Evolutionary conservation across 805 yeast genomes (phyloP), one percentile per base, ranked within the genome.

Genomic region (Suhomyces tanzawaensis): DNA sequence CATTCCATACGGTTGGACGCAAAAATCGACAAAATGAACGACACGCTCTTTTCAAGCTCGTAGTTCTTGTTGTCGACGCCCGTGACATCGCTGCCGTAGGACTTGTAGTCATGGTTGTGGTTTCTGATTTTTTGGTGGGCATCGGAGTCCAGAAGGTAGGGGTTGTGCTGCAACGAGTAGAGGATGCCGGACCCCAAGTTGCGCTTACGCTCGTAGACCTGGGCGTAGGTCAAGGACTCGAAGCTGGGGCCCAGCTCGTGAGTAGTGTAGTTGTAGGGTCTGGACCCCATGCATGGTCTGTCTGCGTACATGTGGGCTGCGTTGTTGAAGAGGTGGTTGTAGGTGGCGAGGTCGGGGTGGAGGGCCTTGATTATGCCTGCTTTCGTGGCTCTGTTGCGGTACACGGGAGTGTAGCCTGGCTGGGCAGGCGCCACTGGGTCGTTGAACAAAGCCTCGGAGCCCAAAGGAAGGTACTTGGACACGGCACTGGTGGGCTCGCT

Each of bases 131-230:
- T 53, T 45, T 44, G 14, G 55, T 68, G 57, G 39, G 59, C 38
- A 43, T 57, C 55, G 44, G 41, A 46, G 36, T 46, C 31, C 9
- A 32, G 34, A n/a, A 41, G 40, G 35, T 41, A 58, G 3, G 57
- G 57, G 28, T 55, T 54, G 28, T 49, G 46, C 21, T 37, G 45
- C 22, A 78, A 75, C 24, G 37, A 19, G 19, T 39, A 38, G 26
- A 51, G 25, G n/a, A 51, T 34, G 71, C 87, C 89, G 9, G 82
- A 57, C 4, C 85, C 89, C 19, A 79, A 62, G 36, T 64, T 49
- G 27, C 61, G 58, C 35, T 77, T 69, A 41, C 77, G 62, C 19
- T 53, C 45, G 13, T 69, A 67, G 18, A 76, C 66, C 36, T 42
- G 56, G 4, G 42, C 49, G 49, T 69, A 81, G 2, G 74, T 56